A percentile compares a stretch with the other conserved stretches of the same genome.
Conservation (phyloP, 2,329 filamentous ascomycete genomes). For the Colletotrichum navitas region DNA sequence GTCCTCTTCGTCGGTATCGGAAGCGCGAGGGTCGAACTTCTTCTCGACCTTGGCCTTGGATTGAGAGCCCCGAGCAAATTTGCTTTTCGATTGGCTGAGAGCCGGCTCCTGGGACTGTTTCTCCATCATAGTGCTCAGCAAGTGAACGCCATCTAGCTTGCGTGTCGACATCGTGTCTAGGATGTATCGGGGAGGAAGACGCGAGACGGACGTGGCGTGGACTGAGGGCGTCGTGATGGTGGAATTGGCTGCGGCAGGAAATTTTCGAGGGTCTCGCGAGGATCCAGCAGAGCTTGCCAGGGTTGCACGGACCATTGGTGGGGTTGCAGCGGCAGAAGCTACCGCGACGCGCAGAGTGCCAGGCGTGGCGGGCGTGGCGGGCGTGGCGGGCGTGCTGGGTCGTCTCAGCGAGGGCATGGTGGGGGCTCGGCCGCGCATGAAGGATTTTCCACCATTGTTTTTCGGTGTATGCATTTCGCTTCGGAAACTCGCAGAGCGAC, state of each 20-base stretch:
- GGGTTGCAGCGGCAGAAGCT: slow-evolving; percentile 17
- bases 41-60: slow-evolving; percentile 43
- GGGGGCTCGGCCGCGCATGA: slow-evolving; percentile 28
- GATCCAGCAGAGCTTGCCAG: slow-evolving; percentile 22
- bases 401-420: slow-evolving; percentile 5
- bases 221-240: slow-evolving; percentile 29
- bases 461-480: slow-evolving; percentile 17
- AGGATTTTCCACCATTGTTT: slow-evolving; percentile 30
- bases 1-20: slow-evolving; percentile 42
- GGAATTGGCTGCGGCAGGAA: slow-evolving; percentile 31
- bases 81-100: slow-evolving; percentile 24
- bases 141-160: slow-evolving; percentile 40
- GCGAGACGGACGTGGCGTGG: slow-evolving; percentile 13
- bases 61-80: slow-evolving; percentile 19
- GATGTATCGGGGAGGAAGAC: slow-evolving; percentile 2
- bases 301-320: slow-evolving; percentile 32
- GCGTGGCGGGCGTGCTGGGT: slow-evolving; percentile 2
- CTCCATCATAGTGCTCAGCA: slow-evolving; percentile 33
- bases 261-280: slow-evolving; percentile 34
- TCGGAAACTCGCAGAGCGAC: background rate
- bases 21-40: slow-evolving; percentile 42
- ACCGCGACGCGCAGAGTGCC: slow-evolving; percentile 17
- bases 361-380: slow-evolving; percentile 7
- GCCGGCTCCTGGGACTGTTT: slow-evolving; percentile 23
- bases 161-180: slow-evolving; percentile 39